phyloP scores from a whole-genome alignment of 164 flowering plant genomes.

The Chimonanthus praecox region DNA sequence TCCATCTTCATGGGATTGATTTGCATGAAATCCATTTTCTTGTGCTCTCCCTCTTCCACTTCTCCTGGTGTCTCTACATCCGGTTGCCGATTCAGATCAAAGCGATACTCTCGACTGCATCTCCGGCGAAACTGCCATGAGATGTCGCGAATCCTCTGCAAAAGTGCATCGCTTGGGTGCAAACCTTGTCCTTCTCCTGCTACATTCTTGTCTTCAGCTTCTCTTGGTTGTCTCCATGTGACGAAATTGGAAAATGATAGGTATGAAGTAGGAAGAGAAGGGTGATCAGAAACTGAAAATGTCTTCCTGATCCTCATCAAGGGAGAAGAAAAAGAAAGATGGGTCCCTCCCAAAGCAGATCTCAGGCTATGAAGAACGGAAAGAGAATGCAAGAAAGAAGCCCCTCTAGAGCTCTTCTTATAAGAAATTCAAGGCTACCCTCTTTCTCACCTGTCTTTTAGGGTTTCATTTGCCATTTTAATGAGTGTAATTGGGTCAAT shows the following conservation, averaged over 20 bases:
- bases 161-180: background rate
- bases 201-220: background rate
- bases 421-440: background rate
- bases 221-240: background rate
- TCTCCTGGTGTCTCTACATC: background rate
- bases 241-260: background rate
- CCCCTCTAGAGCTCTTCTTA: background rate
- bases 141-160: background rate
- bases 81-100: background rate
- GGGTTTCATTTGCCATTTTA: background rate
- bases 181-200: too few relatives aligned
- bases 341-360: background rate
- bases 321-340: background rate
- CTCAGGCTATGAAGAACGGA: too few relatives aligned
- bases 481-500: background rate
- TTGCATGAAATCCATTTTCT: background rate
- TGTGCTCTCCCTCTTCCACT: background rate
- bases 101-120: background rate
- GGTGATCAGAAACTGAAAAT: background rate
- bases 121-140: background rate
- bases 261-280: background rate
- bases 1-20: background rate
- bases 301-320: background rate
- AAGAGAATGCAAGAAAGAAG: background rate
- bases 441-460: background rate